A percentile compares a stretch with the other conserved stretches of the same genome.
Evolutionary conservation across 1,139 yeast species (phyloP).

Genomic region (Saccharomyces hybrid): DNA sequence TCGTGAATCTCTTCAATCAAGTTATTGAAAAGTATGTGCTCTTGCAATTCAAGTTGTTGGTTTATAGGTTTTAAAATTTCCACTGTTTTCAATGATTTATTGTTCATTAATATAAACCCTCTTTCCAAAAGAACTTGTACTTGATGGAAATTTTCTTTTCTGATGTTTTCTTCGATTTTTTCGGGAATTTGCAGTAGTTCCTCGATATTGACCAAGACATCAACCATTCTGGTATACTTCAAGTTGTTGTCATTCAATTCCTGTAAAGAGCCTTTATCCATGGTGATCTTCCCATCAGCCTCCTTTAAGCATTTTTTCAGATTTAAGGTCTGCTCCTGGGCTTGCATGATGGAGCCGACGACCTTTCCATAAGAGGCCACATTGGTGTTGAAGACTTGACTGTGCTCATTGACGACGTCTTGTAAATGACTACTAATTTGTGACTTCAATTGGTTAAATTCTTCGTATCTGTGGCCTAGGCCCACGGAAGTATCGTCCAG

Average conservation of each 20-base stretch:
- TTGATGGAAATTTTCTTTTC: conserved; percentile 59
- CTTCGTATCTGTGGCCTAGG: conserved; percentile 59
- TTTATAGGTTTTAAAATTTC: conserved; percentile 54
- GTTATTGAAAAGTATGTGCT: conserved; percentile 59
- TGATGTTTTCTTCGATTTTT: conserved; percentile 54
- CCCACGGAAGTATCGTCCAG: conserved; percentile 87
- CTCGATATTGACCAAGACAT: conserved; percentile 63
- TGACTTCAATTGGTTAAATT: conserved; percentile 47
- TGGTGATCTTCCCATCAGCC: conserved; percentile 47
- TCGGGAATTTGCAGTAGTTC: conserved; percentile 54
- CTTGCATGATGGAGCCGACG: conserved; percentile 34
- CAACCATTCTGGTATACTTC: conserved; percentile 62
- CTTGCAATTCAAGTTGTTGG: conserved; percentile 55
- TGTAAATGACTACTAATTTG: conserved; percentile 54
- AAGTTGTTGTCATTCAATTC: conserved; percentile 61
- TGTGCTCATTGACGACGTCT: conserved; percentile 71
- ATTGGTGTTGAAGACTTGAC: conserved; percentile 77
- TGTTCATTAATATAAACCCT: conserved; percentile 51
- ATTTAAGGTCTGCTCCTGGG: conserved; percentile 26
- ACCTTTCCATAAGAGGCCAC: conserved; percentile 67
- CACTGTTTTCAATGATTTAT: conserved; percentile 54
- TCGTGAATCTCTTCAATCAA: conserved; percentile 70
- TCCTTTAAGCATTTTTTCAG: conserved; percentile 31
- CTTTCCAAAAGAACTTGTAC: conserved; percentile 58
- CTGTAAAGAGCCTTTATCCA: conserved; percentile 47